phyloP scores from a whole-genome alignment of 2,329 filamentous ascomycete species.

The Aureobasidium sp. region DNA sequence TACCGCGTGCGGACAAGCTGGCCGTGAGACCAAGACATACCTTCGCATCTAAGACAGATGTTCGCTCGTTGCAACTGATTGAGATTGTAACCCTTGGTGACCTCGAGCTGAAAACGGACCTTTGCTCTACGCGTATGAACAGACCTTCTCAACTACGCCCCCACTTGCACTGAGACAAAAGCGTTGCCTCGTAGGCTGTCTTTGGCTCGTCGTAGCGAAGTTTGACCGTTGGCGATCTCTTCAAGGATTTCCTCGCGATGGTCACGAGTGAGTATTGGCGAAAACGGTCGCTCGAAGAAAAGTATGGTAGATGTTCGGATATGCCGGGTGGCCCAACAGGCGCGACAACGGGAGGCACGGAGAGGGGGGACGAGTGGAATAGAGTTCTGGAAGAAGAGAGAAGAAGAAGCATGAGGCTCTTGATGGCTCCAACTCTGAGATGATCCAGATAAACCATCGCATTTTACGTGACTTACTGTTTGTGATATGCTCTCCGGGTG shows the following conservation, averaged over 20 bases:
- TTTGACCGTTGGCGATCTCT: not conserved
- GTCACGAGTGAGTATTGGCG: slow-evolving; percentile 13
- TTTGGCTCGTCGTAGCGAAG: slow-evolving; percentile 1
- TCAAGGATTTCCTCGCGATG: slow-evolving; percentile 4
- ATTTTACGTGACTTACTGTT: not conserved
- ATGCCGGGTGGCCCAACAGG: not conserved
- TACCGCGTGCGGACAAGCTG: slow-evolving; percentile 7
- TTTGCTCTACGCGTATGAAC: not conserved
- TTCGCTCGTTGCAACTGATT: not conserved
- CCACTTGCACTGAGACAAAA: slow-evolving; percentile 8
- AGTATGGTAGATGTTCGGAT: slow-evolving; percentile 7
- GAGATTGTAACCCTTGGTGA: slow-evolving; percentile 9
- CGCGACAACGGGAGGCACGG: slow-evolving; percentile 1
- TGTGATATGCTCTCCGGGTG: not conserved
- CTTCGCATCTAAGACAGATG: slow-evolving; percentile 7
- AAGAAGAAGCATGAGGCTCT: slow-evolving; percentile 12
- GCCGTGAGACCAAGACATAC: slow-evolving; percentile 12
- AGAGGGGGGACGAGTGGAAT: not conserved
- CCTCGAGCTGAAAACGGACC: not conserved
- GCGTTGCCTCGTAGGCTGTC: slow-evolving; percentile 1
- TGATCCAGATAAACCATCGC: not conserved
- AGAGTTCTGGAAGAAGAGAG: slow-evolving; percentile 8
- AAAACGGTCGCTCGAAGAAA: slow-evolving; percentile 14
- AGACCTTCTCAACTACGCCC: not conserved
- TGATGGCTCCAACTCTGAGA: slow-evolving; percentile 11